Base-by-base conservation (phyloP, 2,329 filamentous ascomycete species). In the Dothistroma septosporum region DNA sequence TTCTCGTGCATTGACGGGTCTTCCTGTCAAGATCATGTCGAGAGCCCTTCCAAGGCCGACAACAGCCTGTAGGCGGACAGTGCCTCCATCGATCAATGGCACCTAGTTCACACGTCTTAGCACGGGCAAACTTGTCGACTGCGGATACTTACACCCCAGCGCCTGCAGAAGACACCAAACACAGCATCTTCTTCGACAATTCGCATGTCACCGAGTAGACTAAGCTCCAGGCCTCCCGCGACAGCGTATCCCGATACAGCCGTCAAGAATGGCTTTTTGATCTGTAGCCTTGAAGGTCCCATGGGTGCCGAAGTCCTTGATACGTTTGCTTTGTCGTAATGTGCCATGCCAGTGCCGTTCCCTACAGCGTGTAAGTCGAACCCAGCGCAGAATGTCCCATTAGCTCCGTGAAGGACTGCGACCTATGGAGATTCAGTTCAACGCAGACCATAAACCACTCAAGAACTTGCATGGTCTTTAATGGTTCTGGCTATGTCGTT, bases 21-120 rank as follows among this genome's bases (percentile, higher is more conserved):
- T 72, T 0, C 83, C 83, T 0, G 83, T 85, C 5, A 85, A 72
- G 16, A 85, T 82, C 78, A 85, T 81, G 68, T 85, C 83, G 58
- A 85, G 62, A 0, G 83, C 82, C 2, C 81, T 69, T 0, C 82
- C 81, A 0, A 85, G 73, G 0, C 83, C 83, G 22, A 85, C 70
- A 49, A 83, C 75, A 1, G 75, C 76, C 59, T 80, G 80, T 6
- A 84, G 69, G 0, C 82, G 77, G 0, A 84, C 81, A 0, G 82
- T 84, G 1, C 82, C 83, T 8, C 79, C 79, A 54, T 76, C 82
- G 47, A 83, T 79, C 24, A 83, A 69, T 4, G 81, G 81, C 0
- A 65, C 63, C 56, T 61, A 31, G 8, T 1, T 14, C 11, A 32
- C 28, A 28, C 24, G 33, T 19, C 24, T 46, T 22, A 55, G 24